Base-by-base conservation (phyloP, 1,139 yeast genomes). In the Pichia norvegensis region DNA sequence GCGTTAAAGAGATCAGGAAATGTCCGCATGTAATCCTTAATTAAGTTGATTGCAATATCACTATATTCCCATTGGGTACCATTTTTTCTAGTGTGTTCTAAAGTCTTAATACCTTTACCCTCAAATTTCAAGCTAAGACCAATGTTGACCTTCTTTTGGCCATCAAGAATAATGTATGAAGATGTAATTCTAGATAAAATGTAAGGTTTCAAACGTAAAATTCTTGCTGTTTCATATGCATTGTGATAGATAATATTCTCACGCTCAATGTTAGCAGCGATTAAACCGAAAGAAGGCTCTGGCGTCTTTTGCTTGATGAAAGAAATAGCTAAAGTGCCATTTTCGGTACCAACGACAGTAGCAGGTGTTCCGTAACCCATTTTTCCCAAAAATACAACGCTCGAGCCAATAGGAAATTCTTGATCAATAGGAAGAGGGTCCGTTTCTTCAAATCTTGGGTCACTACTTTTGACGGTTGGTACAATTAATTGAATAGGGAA, bases 321-420 rank as follows among this genome's bases (percentile, higher is more conserved):
- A 1, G 86, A 95, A 43, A 74, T 79, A 10, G 94, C 88, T 43
- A 95, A 84, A 23, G 87, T 76, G n/a, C 41, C 39, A 13, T 42
- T 36, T 8, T 43, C 44, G n/a, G 42, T 38, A 0, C 86, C 95
- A 44, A 73, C 78, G 42, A 92, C 76, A 22, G 73, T 72, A 14
- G 94, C 90, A 43, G 95, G 84, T 25, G 87, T 76, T 42, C 98
- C 98, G 61, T 86, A 92, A 3, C 90, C 95, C 66, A 80, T 79
- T 36, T 84, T 88, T 36, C 97, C 95, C 51, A 92, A 70, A 61
- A 86, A 86, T n/a, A 90, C 76, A 36, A 81, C 92, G 47, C 78
- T 78, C 0, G 85, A 74, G 19, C 76, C 81, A 7, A 74, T 49
- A 22, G 97, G 97, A 65, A 76, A 92, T 62, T 92, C 97, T 54